Conservation (phyloP, 116 monocot species). For the Trichopus zeylanicus region DNA sequence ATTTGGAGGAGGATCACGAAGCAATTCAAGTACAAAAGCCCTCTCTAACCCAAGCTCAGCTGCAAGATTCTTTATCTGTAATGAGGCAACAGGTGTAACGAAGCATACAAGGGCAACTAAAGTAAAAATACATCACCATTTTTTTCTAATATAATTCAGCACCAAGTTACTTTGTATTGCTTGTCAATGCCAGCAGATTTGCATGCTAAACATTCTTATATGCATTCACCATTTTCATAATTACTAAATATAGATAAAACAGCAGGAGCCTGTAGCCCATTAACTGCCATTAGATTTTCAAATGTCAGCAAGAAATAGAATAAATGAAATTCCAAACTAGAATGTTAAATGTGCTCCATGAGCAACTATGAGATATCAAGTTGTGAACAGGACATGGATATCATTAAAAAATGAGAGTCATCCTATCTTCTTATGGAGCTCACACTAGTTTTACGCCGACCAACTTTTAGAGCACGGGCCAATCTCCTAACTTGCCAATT, state of each 20-base stretch:
- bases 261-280: not conserved
- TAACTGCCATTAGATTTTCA: not conserved
- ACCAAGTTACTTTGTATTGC: no score
- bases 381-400: not conserved
- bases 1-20: conserved; percentile 87
- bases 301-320: no score
- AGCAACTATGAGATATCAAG: no score
- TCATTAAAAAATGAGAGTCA: not conserved
- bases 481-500: conserved; percentile 85
- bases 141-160: no score
- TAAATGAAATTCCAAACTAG: no score
- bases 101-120: no score
- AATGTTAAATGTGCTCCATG: no score
- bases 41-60: conserved; percentile 81
- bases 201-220: no score
- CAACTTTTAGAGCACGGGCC: conserved; percentile 73
- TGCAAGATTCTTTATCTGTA: conserved; percentile 84
- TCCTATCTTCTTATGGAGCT: conserved; percentile 4
- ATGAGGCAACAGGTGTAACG: not conserved
- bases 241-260: not conserved
- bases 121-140: no score
- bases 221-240: not conserved
- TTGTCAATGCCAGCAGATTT: no score
- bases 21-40: conserved; percentile 67
- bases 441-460: conserved; percentile 81